A percentile compares a stretch with the other conserved stretches of the same genome.
Conservation (phyloP, 495 filamentous ascomycete genomes). For the Talaromyces proteolyticus region DNA sequence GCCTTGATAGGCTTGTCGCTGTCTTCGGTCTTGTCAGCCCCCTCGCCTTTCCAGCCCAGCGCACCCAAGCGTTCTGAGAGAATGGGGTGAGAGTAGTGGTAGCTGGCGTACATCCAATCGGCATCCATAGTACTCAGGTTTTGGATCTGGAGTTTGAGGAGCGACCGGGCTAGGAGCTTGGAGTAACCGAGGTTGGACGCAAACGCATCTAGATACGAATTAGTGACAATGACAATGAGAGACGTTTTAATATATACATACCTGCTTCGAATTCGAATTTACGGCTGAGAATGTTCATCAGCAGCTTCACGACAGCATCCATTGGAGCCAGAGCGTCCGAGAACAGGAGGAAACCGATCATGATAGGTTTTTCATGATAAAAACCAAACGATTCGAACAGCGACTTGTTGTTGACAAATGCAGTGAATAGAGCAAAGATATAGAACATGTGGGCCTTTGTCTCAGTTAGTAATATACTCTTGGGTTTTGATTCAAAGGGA, state of each 20-base stretch:
- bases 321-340: slow-evolving; percentile 88
- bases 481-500: neutral
- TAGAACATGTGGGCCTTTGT: slow-evolving; percentile 80
- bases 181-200: slow-evolving; percentile 80
- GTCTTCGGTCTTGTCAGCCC: slow-evolving; percentile 45
- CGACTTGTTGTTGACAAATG: slow-evolving; percentile 92
- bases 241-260: slow-evolving; percentile 23
- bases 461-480: slow-evolving; percentile 20
- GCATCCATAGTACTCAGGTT: slow-evolving; percentile 98
- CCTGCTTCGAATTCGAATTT: slow-evolving; percentile 95
- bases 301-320: slow-evolving; percentile 84
- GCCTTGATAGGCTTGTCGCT: slow-evolving; percentile 49
- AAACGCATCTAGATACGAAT: slow-evolving; percentile 56
- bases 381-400: slow-evolving; percentile 91
- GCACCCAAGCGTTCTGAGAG: slow-evolving; percentile 88
- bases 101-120: slow-evolving; percentile 95
- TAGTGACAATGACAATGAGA: slow-evolving; percentile 3
- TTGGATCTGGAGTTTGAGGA: slow-evolving; percentile 97
- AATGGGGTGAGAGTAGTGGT: slow-evolving; percentile 97
- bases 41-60: slow-evolving; percentile 72
- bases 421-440: slow-evolving; percentile 91
- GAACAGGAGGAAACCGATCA: slow-evolving; percentile 95
- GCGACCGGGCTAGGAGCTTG: slow-evolving; percentile 72
- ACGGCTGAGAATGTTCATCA: slow-evolving; percentile 94
- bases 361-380: slow-evolving; percentile 75